Evolutionary conservation across 805 yeast species (phyloP).

Genomic region (Yarrowia divulgata): DNA sequence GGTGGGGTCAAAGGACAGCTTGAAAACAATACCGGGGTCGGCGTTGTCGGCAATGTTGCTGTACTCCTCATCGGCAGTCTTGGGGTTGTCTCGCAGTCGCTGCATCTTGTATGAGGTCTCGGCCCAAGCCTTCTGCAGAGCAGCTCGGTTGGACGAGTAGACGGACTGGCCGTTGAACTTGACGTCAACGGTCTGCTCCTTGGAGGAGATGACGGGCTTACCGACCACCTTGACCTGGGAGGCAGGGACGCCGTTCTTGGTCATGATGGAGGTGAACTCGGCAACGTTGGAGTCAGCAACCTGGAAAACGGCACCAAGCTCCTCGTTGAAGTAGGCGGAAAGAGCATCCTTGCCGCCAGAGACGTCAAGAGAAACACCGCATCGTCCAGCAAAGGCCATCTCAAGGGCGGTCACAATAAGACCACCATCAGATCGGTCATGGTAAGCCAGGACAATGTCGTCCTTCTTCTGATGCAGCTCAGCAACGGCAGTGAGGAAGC

Average conservation of each 20-base stretch:
- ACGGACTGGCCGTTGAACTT: conserved; percentile 57
- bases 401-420: conserved; percentile 81
- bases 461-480: conserved; percentile 70
- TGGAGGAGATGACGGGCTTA: conserved; percentile 55
- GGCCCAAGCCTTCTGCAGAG: conserved; percentile 83
- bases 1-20: conserved; percentile 71
- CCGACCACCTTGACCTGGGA: conserved; percentile 70
- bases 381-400: conserved; percentile 97
- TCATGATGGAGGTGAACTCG: conserved; percentile 63
- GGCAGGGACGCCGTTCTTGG: conserved; percentile 63
- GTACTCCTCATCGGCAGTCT: conserved; percentile 85
- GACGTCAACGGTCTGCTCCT: conserved; percentile 61
- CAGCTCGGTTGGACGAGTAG: conserved; percentile 65
- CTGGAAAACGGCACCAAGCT: conserved; percentile 96
- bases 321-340: conserved; percentile 82
- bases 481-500: conserved; percentile 71
- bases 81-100: conserved; percentile 92
- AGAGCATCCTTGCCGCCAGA: conserved; percentile 53
- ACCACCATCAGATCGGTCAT: conserved; percentile 98
- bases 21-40: conserved; percentile 89
- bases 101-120: conserved; percentile 90
- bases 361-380: conserved; percentile 70
- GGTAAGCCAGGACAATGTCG: conserved; percentile 78
- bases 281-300: conserved; percentile 59
- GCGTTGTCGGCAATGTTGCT: conserved; percentile 73